Evolutionary conservation across 139 green algal genomes (phyloP), one percentile per base, ranked within the genome.

Genomic region (Asterochloris sp.): DNA sequence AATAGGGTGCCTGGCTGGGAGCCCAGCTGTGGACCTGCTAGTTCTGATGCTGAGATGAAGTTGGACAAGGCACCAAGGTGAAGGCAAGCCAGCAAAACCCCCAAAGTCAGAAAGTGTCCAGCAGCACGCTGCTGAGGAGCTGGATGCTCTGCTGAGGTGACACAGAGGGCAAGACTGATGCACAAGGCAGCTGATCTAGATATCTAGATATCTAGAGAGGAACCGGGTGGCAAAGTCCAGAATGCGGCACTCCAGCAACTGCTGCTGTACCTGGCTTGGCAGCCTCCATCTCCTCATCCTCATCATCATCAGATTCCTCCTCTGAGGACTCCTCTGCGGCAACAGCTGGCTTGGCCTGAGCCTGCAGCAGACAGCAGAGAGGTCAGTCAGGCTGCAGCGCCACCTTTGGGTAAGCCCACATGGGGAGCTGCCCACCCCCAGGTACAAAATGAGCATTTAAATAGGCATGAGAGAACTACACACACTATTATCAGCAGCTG

Each of bases 241-340:
- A n/a, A n/a, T n/a, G n/a, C n/a, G n/a, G n/a, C n/a, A n/a, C 17
- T 15, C 28, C 13, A 17, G 21, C 62, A 12, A 17, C 19, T 6
- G 23, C 64, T 29, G 24, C 67, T 13, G 17, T 23, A 26, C 60
- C 17, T 8, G 19, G 61, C 15, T 73, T 13, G 23, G 24, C 23
- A 74, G 19, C 10, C n/a, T 74, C 67, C 64, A 74, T 54, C 66
- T 76, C 81, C 75, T 66, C 81, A 24, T 84, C 81, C 17, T 62
- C 64, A 38, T 87, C 81, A 27, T 85, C 77, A 13, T 77, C 66
- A 28, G 69, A 78, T 76, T 84, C 77, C 21, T 86, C 79, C 19
- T 85, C 82, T 61, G 80, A 82, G 47, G 82, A 86, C 47, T 77
- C 78, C 47, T 89, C 87, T 28, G 84, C 69, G 10, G 77, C 26